Percentiles rank a stretch among this genome's conserved stretches.
Conservation (phyloP, 148 eudicot genomes). For the Persicaria maculosa region DNA sequence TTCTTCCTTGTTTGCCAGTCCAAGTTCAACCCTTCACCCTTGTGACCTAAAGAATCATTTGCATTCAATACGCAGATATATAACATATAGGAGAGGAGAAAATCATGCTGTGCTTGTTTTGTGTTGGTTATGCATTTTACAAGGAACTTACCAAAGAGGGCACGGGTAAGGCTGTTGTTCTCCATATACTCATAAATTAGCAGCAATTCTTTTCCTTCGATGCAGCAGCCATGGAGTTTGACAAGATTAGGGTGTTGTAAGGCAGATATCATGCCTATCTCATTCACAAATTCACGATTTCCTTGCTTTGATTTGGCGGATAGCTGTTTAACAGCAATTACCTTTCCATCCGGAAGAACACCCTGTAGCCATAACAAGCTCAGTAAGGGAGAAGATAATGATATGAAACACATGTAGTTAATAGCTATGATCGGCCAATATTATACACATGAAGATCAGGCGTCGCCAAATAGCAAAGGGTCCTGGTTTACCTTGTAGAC, state of each 20-base stretch:
- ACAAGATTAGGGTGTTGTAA: slow-evolving; percentile 86
- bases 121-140: background rate
- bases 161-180: slow-evolving; percentile 76
- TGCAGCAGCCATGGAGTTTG: slow-evolving; percentile 70
- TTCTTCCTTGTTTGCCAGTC: slow-evolving; percentile 45
- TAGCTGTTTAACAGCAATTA: slow-evolving; percentile 81
- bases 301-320: slow-evolving; percentile 80
- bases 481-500: slow-evolving; percentile 56
- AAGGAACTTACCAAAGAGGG: slow-evolving; percentile 50
- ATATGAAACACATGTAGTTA: background rate
- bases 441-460: too few relatives aligned
- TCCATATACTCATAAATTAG: slow-evolving; percentile 74
- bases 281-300: slow-evolving; percentile 60
- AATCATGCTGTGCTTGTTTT: background rate
- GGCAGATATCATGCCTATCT: slow-evolving; percentile 85
- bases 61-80: background rate
- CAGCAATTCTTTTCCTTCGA: slow-evolving; percentile 62
- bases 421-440: too few relatives aligned
- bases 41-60: slow-evolving; percentile 21
- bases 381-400: background rate
- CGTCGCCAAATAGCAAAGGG: background rate
- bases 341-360: slow-evolving; percentile 54
- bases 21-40: slow-evolving; percentile 25
- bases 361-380: slow-evolving; percentile 34
- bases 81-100: background rate